Evolutionary conservation across 2,329 filamentous ascomycete species (phyloP).

Genomic region (Thielaviopsis musarum): DNA sequence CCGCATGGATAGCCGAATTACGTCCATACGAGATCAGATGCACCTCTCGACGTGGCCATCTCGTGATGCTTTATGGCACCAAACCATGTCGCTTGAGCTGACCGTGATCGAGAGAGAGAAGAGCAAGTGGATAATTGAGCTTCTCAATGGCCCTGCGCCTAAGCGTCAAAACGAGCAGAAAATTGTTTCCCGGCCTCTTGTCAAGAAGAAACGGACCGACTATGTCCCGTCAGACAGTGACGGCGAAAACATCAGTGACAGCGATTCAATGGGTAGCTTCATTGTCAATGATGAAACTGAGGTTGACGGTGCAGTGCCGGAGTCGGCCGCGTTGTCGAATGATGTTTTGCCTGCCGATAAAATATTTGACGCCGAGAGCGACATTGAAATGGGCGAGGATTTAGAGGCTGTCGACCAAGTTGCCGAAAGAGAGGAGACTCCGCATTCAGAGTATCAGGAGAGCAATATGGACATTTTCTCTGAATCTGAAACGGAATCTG

Average conservation of each 20-base stretch:
- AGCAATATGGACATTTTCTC: not conserved
- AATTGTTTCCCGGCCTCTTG: constrained; percentile 8
- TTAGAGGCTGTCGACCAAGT: not conserved
- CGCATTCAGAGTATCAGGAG: constrained; percentile 8
- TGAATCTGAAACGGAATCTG: constrained; percentile 15
- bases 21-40: constrained; percentile 38
- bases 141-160: constrained; percentile 24
- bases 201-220: not conserved
- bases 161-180: constrained; percentile 7
- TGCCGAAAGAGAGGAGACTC: constrained; percentile 12
- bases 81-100: constrained; percentile 43
- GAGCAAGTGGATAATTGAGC: constrained; percentile 30
- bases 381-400: not conserved
- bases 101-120: constrained; percentile 46
- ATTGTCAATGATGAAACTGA: constrained; percentile 25
- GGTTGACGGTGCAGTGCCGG: not conserved
- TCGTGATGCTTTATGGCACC: constrained; percentile 32
- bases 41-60: constrained; percentile 33
- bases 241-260: constrained; percentile 32
- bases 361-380: not conserved
- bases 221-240: constrained; percentile 22
- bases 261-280: constrained; percentile 32
- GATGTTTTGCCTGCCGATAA: not conserved
- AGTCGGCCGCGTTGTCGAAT: not conserved
- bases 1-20: constrained; percentile 33